Evolutionary conservation across 345 rosid genomes (phyloP).

Genomic region (Triadica sebifera): DNA sequence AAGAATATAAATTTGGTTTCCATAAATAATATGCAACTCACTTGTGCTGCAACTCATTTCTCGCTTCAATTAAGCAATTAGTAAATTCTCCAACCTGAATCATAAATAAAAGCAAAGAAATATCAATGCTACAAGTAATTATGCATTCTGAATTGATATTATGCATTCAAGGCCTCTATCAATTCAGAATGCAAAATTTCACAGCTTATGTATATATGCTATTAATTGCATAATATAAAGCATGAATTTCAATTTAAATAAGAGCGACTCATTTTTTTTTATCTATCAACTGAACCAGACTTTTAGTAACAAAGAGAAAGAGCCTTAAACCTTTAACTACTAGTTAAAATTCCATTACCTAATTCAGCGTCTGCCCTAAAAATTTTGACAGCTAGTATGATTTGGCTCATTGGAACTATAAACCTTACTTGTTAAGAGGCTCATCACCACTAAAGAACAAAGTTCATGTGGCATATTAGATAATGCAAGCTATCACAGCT

Average conservation of each 20-base stretch:
- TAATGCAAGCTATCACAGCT: neutral
- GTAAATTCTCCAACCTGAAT: constrained; percentile 82
- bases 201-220: neutral
- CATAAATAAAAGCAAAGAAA: neutral
- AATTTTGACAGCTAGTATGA: neutral
- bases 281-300: neutral
- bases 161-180: neutral
- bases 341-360: neutral
- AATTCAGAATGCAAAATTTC: neutral
- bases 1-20: neutral
- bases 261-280: neutral
- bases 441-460: neutral
- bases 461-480: neutral
- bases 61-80: constrained; percentile 76
- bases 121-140: neutral
- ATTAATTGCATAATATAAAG: neutral
- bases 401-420: neutral
- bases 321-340: neutral
- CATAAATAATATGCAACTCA: constrained; percentile 34
- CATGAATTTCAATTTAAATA: neutral
- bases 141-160: no score
- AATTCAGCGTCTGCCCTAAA: neutral
- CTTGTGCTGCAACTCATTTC: constrained; percentile 80
- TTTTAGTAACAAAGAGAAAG: neutral
- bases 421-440: neutral